Evolutionary conservation across 2,329 filamentous ascomycete species (phyloP).

Genomic region (Anisogramma anomala): DNA sequence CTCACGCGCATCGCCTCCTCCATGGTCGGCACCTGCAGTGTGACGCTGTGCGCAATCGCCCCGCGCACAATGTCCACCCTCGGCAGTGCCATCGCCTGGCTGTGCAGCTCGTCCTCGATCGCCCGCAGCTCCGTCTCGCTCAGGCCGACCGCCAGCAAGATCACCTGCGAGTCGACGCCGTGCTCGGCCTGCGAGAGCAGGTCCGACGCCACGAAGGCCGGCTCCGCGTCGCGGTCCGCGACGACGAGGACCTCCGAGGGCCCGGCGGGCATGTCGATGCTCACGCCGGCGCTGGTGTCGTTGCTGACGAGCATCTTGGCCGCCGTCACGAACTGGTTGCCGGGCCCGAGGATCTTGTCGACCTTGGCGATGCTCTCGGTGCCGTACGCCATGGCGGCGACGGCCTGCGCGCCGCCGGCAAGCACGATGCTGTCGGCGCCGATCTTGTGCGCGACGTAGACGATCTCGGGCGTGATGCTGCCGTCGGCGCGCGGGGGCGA

Average conservation of each 20-base stretch:
- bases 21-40: constrained; percentile 60
- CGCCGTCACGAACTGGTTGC: constrained; percentile 96
- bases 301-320: constrained; percentile 98
- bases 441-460: constrained; percentile 94
- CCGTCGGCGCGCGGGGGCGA: constrained; percentile 85
- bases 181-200: constrained; percentile 93
- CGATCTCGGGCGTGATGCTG: constrained; percentile 87
- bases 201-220: constrained; percentile 90
- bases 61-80: constrained; percentile 88
- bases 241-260: constrained; percentile 95
- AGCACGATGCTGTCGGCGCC: constrained; percentile 93
- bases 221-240: constrained; percentile 77
- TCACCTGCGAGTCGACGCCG: constrained; percentile 89
- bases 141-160: constrained; percentile 77
- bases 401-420: constrained; percentile 87
- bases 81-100: constrained; percentile 75
- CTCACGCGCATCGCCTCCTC: constrained; percentile 69
- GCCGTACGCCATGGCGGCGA: constrained; percentile 94
- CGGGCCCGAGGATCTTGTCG: constrained; percentile 95
- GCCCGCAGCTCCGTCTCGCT: constrained; percentile 59
- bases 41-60: constrained; percentile 83
- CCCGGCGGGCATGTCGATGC: constrained; percentile 97
- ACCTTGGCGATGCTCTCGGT: constrained; percentile 92
- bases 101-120: constrained; percentile 85
- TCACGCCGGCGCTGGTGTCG: constrained; percentile 86